Percentiles rank a stretch among this genome's conserved stretches.
phyloP scores from a whole-genome alignment of 2,329 filamentous ascomycete species.

The Penicillium sp. region DNA sequence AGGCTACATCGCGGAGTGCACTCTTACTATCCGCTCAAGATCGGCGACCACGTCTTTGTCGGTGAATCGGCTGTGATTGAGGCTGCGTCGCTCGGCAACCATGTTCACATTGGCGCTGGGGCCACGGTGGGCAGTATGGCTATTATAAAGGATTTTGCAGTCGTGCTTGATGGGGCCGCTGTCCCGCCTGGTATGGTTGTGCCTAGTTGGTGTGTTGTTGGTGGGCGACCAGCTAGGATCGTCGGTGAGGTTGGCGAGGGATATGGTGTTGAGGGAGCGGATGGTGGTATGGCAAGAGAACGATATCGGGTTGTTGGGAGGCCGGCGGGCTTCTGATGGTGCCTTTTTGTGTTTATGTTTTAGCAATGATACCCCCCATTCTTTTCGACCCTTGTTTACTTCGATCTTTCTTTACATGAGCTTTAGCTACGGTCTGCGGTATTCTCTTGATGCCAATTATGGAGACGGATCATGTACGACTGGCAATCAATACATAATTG shows the following conservation, averaged over 20 bases:
- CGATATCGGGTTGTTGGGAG: slow-evolving; percentile 41
- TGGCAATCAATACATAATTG: neutral
- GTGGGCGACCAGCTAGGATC: slow-evolving; percentile 73
- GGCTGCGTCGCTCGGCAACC: slow-evolving; percentile 76
- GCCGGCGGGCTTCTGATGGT: slow-evolving; percentile 15
- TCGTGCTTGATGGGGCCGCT: slow-evolving; percentile 78
- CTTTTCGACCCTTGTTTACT: neutral
- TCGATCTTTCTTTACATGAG: neutral
- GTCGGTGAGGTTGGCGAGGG: slow-evolving; percentile 68
- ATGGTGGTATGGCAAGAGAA: slow-evolving; percentile 45
- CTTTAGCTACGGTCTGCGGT: neutral
- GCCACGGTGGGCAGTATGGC: slow-evolving; percentile 81
- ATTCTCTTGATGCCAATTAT: too few relatives aligned
- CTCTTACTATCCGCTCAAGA: slow-evolving; percentile 75
- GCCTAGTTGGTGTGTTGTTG: slow-evolving; percentile 89
- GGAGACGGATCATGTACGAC: neutral
- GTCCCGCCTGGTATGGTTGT: slow-evolving; percentile 88
- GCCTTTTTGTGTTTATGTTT: slow-evolving; percentile 10
- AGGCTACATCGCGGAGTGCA: slow-evolving; percentile 70
- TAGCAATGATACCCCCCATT: slow-evolving; percentile 3
- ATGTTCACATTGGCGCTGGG: slow-evolving; percentile 78
- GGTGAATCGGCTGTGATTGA: slow-evolving; percentile 73
- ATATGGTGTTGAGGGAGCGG: slow-evolving; percentile 46
- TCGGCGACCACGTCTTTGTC: slow-evolving; percentile 93
- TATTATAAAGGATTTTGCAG: slow-evolving; percentile 90